Percentiles rank a stretch among this genome's conserved stretches.
phyloP scores from a whole-genome alignment of 2,329 filamentous ascomycete species.

The Colletotrichum eremochloae region DNA sequence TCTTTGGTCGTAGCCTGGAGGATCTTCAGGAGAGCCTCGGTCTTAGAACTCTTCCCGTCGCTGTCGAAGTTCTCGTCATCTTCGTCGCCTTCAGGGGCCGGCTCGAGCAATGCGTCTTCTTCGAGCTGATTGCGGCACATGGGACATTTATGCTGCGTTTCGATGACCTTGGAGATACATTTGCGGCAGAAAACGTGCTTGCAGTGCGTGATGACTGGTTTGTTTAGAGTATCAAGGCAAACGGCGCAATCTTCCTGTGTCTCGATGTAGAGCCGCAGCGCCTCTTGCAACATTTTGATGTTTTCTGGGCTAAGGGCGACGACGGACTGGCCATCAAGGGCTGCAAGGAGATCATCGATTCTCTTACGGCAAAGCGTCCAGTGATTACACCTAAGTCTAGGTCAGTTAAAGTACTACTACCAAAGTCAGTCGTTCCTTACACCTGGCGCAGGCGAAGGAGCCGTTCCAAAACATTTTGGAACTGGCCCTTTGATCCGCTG shows the following conservation, averaged over 20 bases:
- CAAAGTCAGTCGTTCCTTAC: constrained; percentile 53
- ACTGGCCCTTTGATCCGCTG: constrained; percentile 65
- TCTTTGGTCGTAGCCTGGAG: constrained; percentile 77
- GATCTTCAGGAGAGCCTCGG: constrained; percentile 82
- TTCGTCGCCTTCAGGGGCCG: constrained; percentile 67
- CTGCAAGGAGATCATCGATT: constrained; percentile 77
- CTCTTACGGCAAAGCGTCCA: constrained; percentile 85
- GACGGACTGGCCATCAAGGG: constrained; percentile 76
- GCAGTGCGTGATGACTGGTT: constrained; percentile 87
- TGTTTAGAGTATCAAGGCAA: constrained; percentile 79
- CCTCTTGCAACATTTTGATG: constrained; percentile 76
- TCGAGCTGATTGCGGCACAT: constrained; percentile 82
- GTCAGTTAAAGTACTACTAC: constrained; percentile 40
- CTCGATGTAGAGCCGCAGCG: constrained; percentile 82
- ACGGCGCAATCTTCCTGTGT: constrained; percentile 86
- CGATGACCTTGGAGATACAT: constrained; percentile 82
- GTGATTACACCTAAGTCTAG: constrained; percentile 77
- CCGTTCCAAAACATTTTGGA: constrained; percentile 83
- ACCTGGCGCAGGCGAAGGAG: constrained; percentile 86
- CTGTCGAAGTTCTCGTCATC: constrained; percentile 68
- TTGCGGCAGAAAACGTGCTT: constrained; percentile 82
- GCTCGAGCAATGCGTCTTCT: constrained; percentile 72
- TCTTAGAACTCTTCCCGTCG: constrained; percentile 82
- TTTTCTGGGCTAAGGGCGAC: constrained; percentile 82
- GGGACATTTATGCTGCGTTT: constrained; percentile 83